Evolutionary conservation across 345 rosid species (phyloP).

Genomic region (Linum usitatissimum): DNA sequence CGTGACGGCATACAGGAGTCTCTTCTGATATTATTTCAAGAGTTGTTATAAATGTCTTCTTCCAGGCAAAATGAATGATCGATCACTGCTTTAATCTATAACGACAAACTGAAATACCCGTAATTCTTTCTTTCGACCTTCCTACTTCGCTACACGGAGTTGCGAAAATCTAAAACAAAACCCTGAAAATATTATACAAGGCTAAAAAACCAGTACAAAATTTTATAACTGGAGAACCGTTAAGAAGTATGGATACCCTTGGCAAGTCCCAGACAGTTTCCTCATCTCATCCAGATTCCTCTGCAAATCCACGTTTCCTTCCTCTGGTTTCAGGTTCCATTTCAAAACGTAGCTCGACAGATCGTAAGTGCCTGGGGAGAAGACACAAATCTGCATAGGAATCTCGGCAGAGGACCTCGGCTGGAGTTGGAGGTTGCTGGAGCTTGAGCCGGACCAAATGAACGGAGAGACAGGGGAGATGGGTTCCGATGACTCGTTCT

Average conservation of each 20-base stretch:
- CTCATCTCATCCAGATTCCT: conserved; percentile 20
- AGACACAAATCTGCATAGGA: conserved; percentile 59
- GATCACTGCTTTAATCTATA: too few relatives aligned
- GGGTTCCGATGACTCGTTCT: conserved; percentile 34
- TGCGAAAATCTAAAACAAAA: too few relatives aligned
- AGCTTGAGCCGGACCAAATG: conserved; percentile 76
- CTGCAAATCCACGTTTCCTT: conserved; percentile 3
- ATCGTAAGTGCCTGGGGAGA: conserved; percentile 69
- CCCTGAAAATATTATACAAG: too few relatives aligned
- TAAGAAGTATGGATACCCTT: conserved; percentile 60
- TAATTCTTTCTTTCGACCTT: too few relatives aligned
- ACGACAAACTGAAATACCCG: too few relatives aligned
- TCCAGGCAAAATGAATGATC: too few relatives aligned
- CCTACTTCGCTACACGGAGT: too few relatives aligned
- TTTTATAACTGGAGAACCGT: conserved; percentile 46
- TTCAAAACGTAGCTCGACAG: conserved; percentile 61
- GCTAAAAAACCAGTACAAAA: too few relatives aligned
- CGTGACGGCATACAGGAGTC: too few relatives aligned
- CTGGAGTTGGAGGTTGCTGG: conserved; percentile 40
- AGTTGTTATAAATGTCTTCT: too few relatives aligned
- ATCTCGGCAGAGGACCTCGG: conserved; percentile 47
- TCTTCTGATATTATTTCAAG: too few relatives aligned
- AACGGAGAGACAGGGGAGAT: conserved; percentile 32
- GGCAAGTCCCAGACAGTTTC: conserved; percentile 47
- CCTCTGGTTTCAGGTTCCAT: conserved; percentile 39